Base-by-base conservation (phyloP, 2,329 filamentous ascomycete species). In the Beauveria pseudobassiana region DNA sequence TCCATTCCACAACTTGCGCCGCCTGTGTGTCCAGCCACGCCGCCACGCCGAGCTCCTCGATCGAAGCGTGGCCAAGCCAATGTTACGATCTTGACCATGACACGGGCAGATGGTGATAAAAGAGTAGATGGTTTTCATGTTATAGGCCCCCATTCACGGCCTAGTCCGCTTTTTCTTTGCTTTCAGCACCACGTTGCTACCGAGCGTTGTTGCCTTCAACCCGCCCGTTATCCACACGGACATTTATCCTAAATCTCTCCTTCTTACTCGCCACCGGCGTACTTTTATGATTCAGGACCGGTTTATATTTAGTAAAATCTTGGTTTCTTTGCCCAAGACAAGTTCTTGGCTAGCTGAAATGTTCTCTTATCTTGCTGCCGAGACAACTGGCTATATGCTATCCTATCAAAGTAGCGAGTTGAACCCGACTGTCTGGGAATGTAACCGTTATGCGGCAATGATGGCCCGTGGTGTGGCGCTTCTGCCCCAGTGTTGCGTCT, bases 401-500 rank as follows among this genome's bases (percentile, higher is more conserved):
- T 48, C 50, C 50, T 24, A 9, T 48, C 20, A 24, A 16, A 26
- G 20, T 10, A 42, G 38, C 57, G 20, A 14, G 14, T 14, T 45
- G 48, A 54, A 61, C 40, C 57, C 57, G 57, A 50, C 40, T 26
- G n/a, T 24, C 40, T 59, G 40, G 57, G n/a, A 59, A 59, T 45
- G 57, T 24, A 20, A 52, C 38, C 34, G 16, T 43, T 43, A 8
- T 55, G 51, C 51, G 52, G 60, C 48, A 62, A 57, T 52, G 48
- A 40, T 49, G 40, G 48, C 34, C 43, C 52, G 48, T 30, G 22
- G 22, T 45, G 60, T 62, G 60, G 60, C 60, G 60, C 60, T 57
- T 57, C 46, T 38, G 53, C 60, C 60, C 60, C 60, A 58, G 34
- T 57, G 10, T 45, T 57, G 53, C 52, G 60, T 52, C 60, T 62